Conservation (phyloP, 164 flowering plant species). For the Vitis riparia region DNA sequence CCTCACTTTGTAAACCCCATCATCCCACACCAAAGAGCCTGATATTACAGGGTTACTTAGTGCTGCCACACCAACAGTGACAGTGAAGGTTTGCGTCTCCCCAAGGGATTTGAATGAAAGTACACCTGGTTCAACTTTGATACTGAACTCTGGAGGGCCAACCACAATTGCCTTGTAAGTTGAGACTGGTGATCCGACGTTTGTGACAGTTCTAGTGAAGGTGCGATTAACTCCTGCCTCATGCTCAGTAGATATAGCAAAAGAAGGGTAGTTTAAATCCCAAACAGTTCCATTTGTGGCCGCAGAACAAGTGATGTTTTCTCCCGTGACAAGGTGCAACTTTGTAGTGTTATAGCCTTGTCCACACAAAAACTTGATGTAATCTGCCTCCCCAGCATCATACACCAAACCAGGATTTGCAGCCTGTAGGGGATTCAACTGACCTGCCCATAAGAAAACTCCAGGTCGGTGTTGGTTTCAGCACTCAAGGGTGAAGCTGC, state of each 20-base stretch:
- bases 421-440: conserved; percentile 15
- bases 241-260: background rate
- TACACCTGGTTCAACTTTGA: conserved; percentile 10
- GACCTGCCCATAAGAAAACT: conserved; percentile 22
- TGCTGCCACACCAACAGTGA: background rate
- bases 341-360: conserved; percentile 5
- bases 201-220: conserved; percentile 11
- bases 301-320: conserved; percentile 2
- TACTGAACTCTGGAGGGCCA: background rate
- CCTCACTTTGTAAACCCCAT: too few relatives aligned
- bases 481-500: conserved; percentile 9
- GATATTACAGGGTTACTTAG: too few relatives aligned
- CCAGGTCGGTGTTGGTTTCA: conserved; percentile 1
- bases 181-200: conserved; percentile 14
- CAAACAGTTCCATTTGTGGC: background rate
- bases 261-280: conserved; percentile 16
- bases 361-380: conserved; percentile 13
- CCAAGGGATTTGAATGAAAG: conserved; percentile 4
- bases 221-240: background rate
- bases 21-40: too few relatives aligned
- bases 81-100: background rate
- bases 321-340: background rate
- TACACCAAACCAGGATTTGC: conserved; percentile 6
- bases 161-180: conserved; percentile 8
- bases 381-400: conserved; percentile 9